Evolutionary conservation across 495 filamentous ascomycete genomes (phyloP).

Genomic region (Lentithecium fluviatile): DNA sequence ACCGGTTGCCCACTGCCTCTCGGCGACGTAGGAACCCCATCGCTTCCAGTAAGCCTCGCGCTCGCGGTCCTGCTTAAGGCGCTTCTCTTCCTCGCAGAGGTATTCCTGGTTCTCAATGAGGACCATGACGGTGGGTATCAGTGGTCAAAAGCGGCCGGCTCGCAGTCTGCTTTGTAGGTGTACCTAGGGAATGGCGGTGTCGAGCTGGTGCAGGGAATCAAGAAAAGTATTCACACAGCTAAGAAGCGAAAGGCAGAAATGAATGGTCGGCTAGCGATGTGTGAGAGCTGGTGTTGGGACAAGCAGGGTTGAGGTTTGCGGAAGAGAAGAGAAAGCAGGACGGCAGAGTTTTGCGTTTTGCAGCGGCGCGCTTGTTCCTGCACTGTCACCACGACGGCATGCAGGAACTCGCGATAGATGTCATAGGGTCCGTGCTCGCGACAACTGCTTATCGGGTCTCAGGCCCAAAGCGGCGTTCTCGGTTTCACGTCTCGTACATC

Average conservation of each 20-base stretch:
- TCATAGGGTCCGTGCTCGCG: slow-evolving; percentile 20
- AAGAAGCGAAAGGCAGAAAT: slow-evolving; percentile 21
- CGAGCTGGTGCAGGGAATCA: neutral
- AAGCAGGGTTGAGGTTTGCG: neutral
- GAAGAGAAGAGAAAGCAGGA: neutral
- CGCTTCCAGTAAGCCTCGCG: slow-evolving; percentile 88
- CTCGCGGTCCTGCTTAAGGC: slow-evolving; percentile 79
- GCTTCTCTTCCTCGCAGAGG: slow-evolving; percentile 81
- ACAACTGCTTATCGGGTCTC: slow-evolving; percentile 18
- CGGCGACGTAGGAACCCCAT: slow-evolving; percentile 80
- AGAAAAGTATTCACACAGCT: slow-evolving; percentile 17
- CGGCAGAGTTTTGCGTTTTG: slow-evolving; percentile 14
- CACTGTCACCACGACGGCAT: slow-evolving; percentile 12
- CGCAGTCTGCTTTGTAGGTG: neutral
- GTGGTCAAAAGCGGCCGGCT: neutral
- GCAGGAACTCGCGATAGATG: slow-evolving; percentile 32
- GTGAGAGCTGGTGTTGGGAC: neutral
- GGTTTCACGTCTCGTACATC: neutral
- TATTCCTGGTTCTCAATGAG: slow-evolving; percentile 81
- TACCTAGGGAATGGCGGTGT: slow-evolving; percentile 4
- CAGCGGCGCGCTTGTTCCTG: slow-evolving; percentile 14
- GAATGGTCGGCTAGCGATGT: slow-evolving; percentile 5
- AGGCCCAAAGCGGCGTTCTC: neutral
- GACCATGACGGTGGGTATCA: slow-evolving; percentile 60
- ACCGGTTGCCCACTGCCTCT: slow-evolving; percentile 89